These are phyloP conservation scores for Penicillium crustosum DNA, from an alignment of 2,329 filamentous ascomycete genomes.

Conservation along the genomic window DNA sequence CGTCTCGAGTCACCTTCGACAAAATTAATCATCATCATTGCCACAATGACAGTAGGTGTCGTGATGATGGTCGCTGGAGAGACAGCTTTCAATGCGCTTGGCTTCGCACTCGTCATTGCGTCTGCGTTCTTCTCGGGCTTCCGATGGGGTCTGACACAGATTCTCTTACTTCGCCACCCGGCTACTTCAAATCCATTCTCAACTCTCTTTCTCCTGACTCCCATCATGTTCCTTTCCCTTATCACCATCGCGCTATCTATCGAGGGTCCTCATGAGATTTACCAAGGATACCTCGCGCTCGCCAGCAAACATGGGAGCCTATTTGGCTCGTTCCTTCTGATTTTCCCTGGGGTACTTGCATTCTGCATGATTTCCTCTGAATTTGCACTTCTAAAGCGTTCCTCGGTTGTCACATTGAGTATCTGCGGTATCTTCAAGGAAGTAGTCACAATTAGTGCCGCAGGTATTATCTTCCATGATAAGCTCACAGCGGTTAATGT, in stretches of 20 bases:
- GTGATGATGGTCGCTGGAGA: conserved; percentile 99
- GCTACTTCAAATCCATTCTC: conserved; percentile 96
- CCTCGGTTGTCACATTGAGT: conserved; percentile 90
- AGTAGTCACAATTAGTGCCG: conserved; percentile 90
- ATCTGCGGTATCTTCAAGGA: conserved; percentile 99
- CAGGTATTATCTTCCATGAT: conserved; percentile 85
- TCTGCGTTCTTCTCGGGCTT: conserved; percentile 96
- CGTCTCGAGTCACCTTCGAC: conserved; percentile 83
- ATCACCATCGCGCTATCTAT: conserved; percentile 78
- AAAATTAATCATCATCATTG: conserved; percentile 82
- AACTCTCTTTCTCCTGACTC: conserved; percentile 95
- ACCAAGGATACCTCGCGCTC: conserved; percentile 64
- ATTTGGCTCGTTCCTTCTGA: conserved; percentile 68
- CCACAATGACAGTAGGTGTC: conserved; percentile 87
- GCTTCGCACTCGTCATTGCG: conserved; percentile 88
- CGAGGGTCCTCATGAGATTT: conserved; percentile 71
- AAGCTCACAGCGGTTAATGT: conserved; percentile 84
- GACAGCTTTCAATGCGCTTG: conserved; percentile 79
- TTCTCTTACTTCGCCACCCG: conserved; percentile 87
- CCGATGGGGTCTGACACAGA: conserved; percentile 97
- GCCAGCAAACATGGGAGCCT: conserved; percentile 66
- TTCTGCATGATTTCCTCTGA: conserved; percentile 97
- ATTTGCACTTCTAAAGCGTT: conserved; percentile 91
- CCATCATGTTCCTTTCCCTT: conserved; percentile 88
- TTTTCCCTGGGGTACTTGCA: conserved; percentile 87